Base-by-base conservation (phyloP, 1,284 basidiomycete species). In the Pascua sp. region DNA sequence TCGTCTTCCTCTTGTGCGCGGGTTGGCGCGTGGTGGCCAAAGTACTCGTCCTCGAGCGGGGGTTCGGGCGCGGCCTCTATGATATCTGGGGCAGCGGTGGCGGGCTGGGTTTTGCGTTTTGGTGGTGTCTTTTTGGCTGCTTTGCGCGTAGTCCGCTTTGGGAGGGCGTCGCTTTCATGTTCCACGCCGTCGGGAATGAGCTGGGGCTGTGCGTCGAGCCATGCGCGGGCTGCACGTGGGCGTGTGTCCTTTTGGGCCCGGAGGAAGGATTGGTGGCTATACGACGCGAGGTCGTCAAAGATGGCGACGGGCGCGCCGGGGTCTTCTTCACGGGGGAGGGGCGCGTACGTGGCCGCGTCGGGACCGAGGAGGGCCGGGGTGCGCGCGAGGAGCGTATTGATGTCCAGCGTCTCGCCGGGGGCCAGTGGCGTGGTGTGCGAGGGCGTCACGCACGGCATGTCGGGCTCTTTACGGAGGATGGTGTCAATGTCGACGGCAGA, bases 361-460 rank as follows among this genome's bases (percentile, higher is more conserved):
- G 50, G 50, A 11, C 63, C 64, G 13, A 67, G 48, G 42, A 58
- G 63, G 18, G 56, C 55, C 24, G 24, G 24, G 3, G 89, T 91
- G 71, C 82, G 83, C 43, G 79, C 79, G 12, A 98, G 80, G 2
- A 89, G 79, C 55, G 82, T 67, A 11, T 73, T 68, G 59, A 98
- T 95, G 70, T 88, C 85, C 57, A 96, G 75, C 54, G 86, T 89
- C 76, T 96, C 88, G 17, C 95, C 96, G 0, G 89, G 83, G 0
- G 89, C 83, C 51, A 98, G 91, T 0, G 88, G 83, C 16, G 73
- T 74, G 4, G 90, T 89, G 64, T 98, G 92, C 11, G 90, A 94
- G 0, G 95, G 96, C 9, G 95, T 99, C 32, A 93, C 85, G 67
- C 95, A 98, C 0, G 89, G 81, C 86, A 98, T 92, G 73, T 95